Evolutionary conservation across 2,329 filamentous ascomycete species (phyloP), one percentile per base, ranked within the genome.

Genomic region (Alternaria tenuissima): DNA sequence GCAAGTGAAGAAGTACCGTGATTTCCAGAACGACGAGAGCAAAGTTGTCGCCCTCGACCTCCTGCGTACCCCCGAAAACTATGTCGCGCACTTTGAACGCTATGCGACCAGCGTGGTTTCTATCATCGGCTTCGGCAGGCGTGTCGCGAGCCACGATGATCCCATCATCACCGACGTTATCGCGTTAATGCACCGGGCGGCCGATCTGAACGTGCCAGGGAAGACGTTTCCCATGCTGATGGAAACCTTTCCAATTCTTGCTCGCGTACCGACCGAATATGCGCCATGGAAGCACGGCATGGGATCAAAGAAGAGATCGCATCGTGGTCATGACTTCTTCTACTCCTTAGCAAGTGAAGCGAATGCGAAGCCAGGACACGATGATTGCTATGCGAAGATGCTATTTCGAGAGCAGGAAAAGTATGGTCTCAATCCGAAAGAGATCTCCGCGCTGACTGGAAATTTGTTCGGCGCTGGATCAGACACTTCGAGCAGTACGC

Each of bases 161-260:
- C 85, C 85, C 5, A 86, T 86, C 67, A 84, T 87, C 61, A 86
- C 85, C 3, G 85, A 88, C 68, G 86, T 85, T n/a, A 84, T 88
- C 58, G 82, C 84, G 0, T 76, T 85, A 32, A 84, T 88, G 81
- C 83, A 88, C 58, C 80, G 85, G 55, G 85, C 86, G 1, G 86
- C 85, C 2, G 85, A 86, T 56, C 75, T 88, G 5, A 78, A 79
- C 26, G 78, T 80, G 1, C 76, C 76, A 1, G 87, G 78, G 18
- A 85, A 85, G 69, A 82, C 75, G 0, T 87, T 88, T 60, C 86
- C 86, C 4, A 87, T 86, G 83, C 72, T 88, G 28, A 81, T 87
- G 75, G 85, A 87, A 70, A 86, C 84, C 0, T 86, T 86, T 70
- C 82, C 81, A 43, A 73, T 86, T 2, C 81, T 87, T n/a, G 85